These are phyloP conservation scores for Asclepias syriaca DNA, from an alignment of 257 asterid genomes.

Conservation along the genomic window DNA sequence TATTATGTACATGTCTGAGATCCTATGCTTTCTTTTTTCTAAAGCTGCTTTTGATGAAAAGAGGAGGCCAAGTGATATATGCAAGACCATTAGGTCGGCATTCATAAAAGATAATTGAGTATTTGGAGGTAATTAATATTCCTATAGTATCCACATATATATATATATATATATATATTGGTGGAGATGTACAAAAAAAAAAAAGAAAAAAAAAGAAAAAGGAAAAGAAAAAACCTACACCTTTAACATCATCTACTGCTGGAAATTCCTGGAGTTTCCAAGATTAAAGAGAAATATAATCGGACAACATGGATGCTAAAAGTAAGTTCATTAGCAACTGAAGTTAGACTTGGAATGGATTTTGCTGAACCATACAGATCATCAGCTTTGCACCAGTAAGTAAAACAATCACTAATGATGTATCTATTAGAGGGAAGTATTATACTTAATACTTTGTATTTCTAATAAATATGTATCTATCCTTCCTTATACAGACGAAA, in stretches of 20 bases:
- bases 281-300: conserved; percentile 64
- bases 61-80: conserved; percentile 28
- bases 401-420: too few species aligned
- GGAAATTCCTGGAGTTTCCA: conserved; percentile 61
- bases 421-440: too few species aligned
- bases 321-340: conserved; percentile 61
- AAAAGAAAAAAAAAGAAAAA: background rate
- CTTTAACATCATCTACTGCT: conserved; percentile 12
- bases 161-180: too few species aligned
- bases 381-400: too few species aligned
- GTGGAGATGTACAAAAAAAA: background rate
- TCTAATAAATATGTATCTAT: too few species aligned
- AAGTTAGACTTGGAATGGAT: conserved; percentile 54
- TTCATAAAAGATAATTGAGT: conserved; percentile 28
- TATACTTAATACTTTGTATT: too few species aligned
- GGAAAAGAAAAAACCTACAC: background rate
- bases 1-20: background rate
- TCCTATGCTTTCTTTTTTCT: conserved; percentile 1
- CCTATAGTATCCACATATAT: too few species aligned
- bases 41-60: conserved; percentile 61
- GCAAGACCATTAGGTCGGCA: too few species aligned
- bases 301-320: conserved; percentile 94
- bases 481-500: too few species aligned
- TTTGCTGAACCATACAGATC: conserved; percentile 62
- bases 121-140: background rate